Base-by-base conservation (phyloP, 768 basidiomycete genomes). In the Amanita jacksonii region DNA sequence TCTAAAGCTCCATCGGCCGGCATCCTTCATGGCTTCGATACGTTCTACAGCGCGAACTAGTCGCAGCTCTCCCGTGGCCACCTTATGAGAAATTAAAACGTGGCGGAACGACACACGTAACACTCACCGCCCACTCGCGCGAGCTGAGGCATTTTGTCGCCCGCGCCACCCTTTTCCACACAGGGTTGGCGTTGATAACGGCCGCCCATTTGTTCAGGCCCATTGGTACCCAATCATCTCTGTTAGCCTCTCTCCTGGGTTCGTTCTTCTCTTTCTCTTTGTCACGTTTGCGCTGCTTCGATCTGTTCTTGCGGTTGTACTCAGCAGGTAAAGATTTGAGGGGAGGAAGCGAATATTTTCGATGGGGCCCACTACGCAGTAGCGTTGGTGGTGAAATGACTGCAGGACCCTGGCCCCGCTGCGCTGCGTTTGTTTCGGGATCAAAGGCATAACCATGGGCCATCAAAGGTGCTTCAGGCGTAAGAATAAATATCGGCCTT, bases 1-100 rank as follows among this genome's bases (percentile, higher is more conserved):
- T 41, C 94, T 68, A 54, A 94, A 88, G 51, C 85, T 85, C 94
- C 96, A 99, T 27, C 77, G 69, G 3, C 81, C 81, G 8, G 73
- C 74, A 20, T 76, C 72, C 60, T 96, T 93, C 46, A 97, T 72
- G 22, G 67, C 60, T 47, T 98, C 92, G 38, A 99, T 80, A 8
- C 84, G 74, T 37, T 93, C 89, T 50, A 96, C 70, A 1, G 89
- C 79, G 32, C 87, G 77, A 24, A 85, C 61, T 25, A 93, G 70
- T 48, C 81, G 73, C 46, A 94, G 56, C 56, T 97, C 93, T 13
- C 73, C 67, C 57, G 85, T 77, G 1, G 87, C 89, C 36, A 90
- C 72, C 85, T 89, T 40, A 43, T 37, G 23, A 35, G n/a, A 46
- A 10, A 13, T 12, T 48, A 16, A 36, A 41, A 24, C n/a, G 34